Conservation (phyloP, 2,329 filamentous ascomycete genomes). For the Cladorrhinum sp. region DNA sequence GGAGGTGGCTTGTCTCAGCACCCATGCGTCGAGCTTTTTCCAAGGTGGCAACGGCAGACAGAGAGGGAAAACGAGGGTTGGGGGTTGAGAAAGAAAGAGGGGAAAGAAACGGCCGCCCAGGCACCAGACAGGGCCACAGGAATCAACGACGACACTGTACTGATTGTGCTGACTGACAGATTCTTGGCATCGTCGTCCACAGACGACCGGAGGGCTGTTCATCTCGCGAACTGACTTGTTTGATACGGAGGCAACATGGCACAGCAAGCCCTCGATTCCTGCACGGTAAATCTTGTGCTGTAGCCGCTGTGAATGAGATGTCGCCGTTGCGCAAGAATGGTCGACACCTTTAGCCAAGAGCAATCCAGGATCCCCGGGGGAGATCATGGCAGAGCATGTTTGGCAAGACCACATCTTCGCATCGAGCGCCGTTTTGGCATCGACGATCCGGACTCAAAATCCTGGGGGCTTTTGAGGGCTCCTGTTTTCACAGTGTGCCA, state of each 20-base stretch:
- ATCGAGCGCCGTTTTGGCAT: conserved; percentile 29
- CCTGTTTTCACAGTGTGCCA: conserved; percentile 26
- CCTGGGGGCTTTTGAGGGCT: conserved; percentile 15
- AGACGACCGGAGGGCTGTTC: conserved; percentile 22
- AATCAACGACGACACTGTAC: conserved; percentile 14
- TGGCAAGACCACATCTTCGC: conserved; percentile 30
- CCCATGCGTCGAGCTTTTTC: conserved; percentile 23
- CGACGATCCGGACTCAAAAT: conserved; percentile 23
- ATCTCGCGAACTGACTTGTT: conserved; percentile 21
- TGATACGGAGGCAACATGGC: conserved; percentile 27
- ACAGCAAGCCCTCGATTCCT: conserved; percentile 24
- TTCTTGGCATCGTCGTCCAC: conserved; percentile 14
- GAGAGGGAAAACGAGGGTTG: conserved; percentile 7
- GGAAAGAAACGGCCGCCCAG: conserved; percentile 8
- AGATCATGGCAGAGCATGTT: conserved; percentile 35
- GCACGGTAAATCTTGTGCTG: conserved; percentile 31
- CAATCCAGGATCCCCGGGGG: conserved; percentile 27
- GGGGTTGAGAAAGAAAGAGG: too few species aligned
- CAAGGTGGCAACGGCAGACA: conserved; percentile 21
- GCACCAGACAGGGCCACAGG: conserved; percentile 6
- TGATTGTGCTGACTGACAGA: too few species aligned
- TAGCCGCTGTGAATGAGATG: conserved; percentile 9
- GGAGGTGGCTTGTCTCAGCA: conserved; percentile 40
- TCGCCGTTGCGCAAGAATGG: conserved; percentile 6
- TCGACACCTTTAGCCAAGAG: conserved; percentile 27